phyloP scores from a whole-genome alignment of 371 early-diverging fungal species.

The Mucor sp. region DNA sequence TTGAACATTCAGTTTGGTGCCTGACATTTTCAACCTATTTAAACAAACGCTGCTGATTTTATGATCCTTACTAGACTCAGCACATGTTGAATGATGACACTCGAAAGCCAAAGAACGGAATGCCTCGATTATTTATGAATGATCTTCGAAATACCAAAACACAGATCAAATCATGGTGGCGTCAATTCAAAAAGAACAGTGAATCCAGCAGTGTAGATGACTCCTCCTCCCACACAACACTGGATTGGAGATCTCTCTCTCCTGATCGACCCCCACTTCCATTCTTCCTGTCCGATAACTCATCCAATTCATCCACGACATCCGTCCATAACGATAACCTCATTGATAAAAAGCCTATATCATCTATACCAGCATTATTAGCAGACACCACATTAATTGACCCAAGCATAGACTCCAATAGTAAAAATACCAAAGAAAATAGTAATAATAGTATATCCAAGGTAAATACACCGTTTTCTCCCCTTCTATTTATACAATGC shows the following conservation, averaged over 20 bases:
- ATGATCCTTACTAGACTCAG: neutral
- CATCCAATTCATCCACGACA: constrained; percentile 1
- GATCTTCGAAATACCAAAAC: constrained; percentile 13
- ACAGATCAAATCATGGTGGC: constrained; percentile 26
- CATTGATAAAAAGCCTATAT: neutral
- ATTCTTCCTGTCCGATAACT: constrained; percentile 16
- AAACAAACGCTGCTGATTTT: neutral
- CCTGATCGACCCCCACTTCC: constrained; percentile 29
- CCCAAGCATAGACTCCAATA: neutral
- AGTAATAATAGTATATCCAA: neutral
- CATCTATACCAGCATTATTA: neutral
- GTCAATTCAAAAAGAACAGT: constrained; percentile 4
- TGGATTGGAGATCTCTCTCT: constrained; percentile 31
- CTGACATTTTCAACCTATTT: neutral
- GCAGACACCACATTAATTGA: constrained; percentile 1
- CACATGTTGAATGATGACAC: constrained; percentile 1
- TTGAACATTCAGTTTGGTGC: neutral
- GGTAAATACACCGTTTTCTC: neutral
- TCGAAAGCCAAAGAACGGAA: neutral
- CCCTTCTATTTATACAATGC: neutral
- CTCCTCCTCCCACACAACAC: constrained; percentile 12
- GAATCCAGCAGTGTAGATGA: neutral
- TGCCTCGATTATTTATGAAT: constrained; percentile 12
- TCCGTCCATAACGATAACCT: constrained; percentile 1
- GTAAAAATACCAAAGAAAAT: neutral